Conservation (phyloP, 1,284 basidiomycete genomes). For the Lentinus polychrous region DNA sequence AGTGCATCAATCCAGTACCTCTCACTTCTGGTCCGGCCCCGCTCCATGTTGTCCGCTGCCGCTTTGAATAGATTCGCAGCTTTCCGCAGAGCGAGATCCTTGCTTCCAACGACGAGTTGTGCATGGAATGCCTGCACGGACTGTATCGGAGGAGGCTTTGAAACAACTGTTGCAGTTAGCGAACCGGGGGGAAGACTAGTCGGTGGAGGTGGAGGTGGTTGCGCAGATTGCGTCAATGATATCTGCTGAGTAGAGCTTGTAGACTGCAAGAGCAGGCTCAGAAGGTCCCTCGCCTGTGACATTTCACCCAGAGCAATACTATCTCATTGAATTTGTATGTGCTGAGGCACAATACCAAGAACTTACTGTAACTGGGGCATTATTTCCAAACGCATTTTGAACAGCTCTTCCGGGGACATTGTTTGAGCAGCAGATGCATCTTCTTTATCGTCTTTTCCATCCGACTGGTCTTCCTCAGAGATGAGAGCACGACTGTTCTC, state of each 20-base stretch:
- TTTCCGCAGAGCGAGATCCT: conserved; percentile 68
- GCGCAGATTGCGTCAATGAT: conserved; percentile 8
- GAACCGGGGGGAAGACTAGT: background rate
- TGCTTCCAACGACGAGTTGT: conserved; percentile 66
- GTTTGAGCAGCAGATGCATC: conserved; percentile 26
- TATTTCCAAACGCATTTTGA: conserved; percentile 65
- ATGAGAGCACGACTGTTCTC: conserved; percentile 11
- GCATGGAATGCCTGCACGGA: conserved; percentile 72
- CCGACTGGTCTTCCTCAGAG: conserved; percentile 15
- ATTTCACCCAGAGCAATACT: conserved; percentile 75
- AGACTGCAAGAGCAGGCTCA: conserved; percentile 39
- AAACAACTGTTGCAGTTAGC: conserved; percentile 58
- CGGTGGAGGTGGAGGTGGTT: conserved; percentile 25
- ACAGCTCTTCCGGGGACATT: conserved; percentile 71
- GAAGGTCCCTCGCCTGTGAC: conserved; percentile 62
- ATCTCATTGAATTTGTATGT: conserved; percentile 16
- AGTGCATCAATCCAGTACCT: conserved; percentile 76
- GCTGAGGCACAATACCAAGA: background rate
- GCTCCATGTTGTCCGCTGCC: conserved; percentile 64
- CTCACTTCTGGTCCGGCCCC: conserved; percentile 51
- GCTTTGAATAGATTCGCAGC: conserved; percentile 62
- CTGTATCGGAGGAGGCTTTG: conserved; percentile 52
- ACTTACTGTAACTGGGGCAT: conserved; percentile 64
- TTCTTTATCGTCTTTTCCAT: conserved; percentile 22
- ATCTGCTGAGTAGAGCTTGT: conserved; percentile 11